Percentiles rank a stretch among this genome's conserved stretches.
phyloP scores from a whole-genome alignment of 139 green algal species.

The Astrephomene gubernaculifera region DNA sequence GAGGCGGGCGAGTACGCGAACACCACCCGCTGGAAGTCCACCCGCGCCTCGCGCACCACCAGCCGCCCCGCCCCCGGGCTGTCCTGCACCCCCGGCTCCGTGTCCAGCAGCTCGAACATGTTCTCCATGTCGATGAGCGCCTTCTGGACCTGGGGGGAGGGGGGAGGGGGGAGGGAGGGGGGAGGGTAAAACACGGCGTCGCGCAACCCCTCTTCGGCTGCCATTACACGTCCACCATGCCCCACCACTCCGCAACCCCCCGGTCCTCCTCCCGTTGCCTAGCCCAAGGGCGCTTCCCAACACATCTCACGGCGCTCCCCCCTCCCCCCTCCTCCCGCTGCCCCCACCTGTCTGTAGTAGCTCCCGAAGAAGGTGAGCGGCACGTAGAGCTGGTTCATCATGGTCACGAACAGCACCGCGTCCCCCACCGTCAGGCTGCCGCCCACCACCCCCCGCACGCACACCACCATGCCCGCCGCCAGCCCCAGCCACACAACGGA shows the following conservation, averaged over 20 bases:
- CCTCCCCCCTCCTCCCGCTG: not conserved
- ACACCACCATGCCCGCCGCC: slow-evolving; percentile 73
- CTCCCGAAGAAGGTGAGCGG: slow-evolving; percentile 92
- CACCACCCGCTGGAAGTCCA: slow-evolving; percentile 65
- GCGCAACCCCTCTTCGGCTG: not conserved
- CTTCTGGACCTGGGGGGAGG: slow-evolving; percentile 69
- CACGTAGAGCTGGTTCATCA: slow-evolving; percentile 92
- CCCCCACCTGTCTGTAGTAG: slow-evolving; percentile 75
- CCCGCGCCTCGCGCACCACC: slow-evolving; percentile 29
- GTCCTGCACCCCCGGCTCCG: slow-evolving; percentile 67
- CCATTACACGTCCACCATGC: not conserved
- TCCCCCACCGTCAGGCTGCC: slow-evolving; percentile 85
- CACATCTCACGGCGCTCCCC: not conserved
- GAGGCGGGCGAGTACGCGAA: slow-evolving; percentile 51
- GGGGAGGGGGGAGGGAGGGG: slow-evolving; percentile 65
- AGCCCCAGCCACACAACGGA: slow-evolving; percentile 66
- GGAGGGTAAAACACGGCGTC: not conserved
- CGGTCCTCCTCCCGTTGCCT: not conserved
- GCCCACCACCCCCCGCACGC: slow-evolving; percentile 61
- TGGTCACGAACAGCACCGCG: slow-evolving; percentile 87
- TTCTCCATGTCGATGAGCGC: slow-evolving; percentile 90
- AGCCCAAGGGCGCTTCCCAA: not conserved
- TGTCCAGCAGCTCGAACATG: slow-evolving; percentile 87
- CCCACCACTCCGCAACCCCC: not conserved
- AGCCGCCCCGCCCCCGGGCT: slow-evolving; percentile 58